These are phyloP conservation scores for Sporothrix euskadiensis DNA, from an alignment of 2,329 filamentous ascomycete genomes.

Conservation along the genomic window DNA sequence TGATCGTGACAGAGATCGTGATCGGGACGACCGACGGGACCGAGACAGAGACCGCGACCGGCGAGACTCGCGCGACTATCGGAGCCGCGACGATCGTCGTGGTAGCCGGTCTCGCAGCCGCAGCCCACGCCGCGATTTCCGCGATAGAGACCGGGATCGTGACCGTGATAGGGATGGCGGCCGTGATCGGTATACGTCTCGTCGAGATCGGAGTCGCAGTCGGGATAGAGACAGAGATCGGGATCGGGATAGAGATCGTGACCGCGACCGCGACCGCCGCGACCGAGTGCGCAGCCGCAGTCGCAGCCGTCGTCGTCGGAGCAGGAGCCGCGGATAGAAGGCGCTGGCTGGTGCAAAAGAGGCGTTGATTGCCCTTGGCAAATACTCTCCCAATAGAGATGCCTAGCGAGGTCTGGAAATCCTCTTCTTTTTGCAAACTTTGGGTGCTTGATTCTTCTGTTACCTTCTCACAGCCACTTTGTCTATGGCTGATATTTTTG, in stretches of 20 bases:
- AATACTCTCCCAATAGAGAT: neutral
- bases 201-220: conserved; percentile 40
- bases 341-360: neutral
- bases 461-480: too few relatives aligned
- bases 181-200: conserved; percentile 33
- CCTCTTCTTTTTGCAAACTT: neutral
- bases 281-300: conserved; percentile 36
- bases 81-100: conserved; percentile 29
- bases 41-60: conserved; percentile 35
- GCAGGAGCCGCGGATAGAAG: conserved; percentile 37
- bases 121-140: conserved; percentile 32
- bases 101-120: conserved; percentile 25
- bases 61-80: conserved; percentile 31
- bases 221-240: conserved; percentile 35
- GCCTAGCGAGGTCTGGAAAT: neutral
- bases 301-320: conserved; percentile 34
- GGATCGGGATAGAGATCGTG: conserved; percentile 26
- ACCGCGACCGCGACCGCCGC: conserved; percentile 36
- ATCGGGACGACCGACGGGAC: conserved; percentile 38
- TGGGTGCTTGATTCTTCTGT: neutral
- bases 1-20: conserved; percentile 38
- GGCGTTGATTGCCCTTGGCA: neutral
- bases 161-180: conserved; percentile 28
- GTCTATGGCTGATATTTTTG: neutral
- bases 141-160: conserved; percentile 36